Evolutionary conservation across 176 grass and related monocot genomes (phyloP).

Genomic region (Triticum urartu): DNA sequence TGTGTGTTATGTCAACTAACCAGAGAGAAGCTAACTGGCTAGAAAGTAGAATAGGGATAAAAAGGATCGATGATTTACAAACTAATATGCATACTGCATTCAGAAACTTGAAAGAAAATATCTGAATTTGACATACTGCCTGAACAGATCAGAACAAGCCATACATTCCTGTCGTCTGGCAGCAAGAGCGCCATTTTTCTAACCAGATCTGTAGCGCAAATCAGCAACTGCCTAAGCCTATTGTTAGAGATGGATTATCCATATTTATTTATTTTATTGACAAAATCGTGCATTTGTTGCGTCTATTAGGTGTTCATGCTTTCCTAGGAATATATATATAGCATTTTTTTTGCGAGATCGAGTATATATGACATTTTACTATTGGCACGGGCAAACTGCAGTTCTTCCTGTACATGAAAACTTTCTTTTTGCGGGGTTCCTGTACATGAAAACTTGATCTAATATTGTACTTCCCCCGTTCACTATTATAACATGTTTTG

Average conservation of each 20-base stretch:
- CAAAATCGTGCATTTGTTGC: neutral
- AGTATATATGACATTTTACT: neutral
- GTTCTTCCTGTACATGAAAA: neutral
- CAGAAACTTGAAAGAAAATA: neutral
- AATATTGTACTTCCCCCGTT: neutral
- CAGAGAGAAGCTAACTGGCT: neutral
- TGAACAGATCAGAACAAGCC: neutral
- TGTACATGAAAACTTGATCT: neutral
- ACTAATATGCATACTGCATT: neutral
- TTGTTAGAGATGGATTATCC: neutral
- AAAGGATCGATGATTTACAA: neutral
- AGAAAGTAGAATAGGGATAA: neutral
- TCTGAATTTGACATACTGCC: neutral
- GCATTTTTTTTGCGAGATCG: too few relatives aligned
- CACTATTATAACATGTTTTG: too few relatives aligned
- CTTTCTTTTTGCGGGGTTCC: too few relatives aligned
- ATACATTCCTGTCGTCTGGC: neutral
- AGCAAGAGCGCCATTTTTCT: neutral
- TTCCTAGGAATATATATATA: neutral
- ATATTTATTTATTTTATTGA: neutral
- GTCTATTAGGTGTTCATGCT: neutral
- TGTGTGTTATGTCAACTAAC: neutral
- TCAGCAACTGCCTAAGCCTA: neutral
- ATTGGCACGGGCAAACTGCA: neutral
- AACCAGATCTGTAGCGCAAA: neutral